These are phyloP conservation scores for Eutreptiella sp. DNA, from an alignment of 208 protist genomes.

Conservation along the genomic window DNA sequence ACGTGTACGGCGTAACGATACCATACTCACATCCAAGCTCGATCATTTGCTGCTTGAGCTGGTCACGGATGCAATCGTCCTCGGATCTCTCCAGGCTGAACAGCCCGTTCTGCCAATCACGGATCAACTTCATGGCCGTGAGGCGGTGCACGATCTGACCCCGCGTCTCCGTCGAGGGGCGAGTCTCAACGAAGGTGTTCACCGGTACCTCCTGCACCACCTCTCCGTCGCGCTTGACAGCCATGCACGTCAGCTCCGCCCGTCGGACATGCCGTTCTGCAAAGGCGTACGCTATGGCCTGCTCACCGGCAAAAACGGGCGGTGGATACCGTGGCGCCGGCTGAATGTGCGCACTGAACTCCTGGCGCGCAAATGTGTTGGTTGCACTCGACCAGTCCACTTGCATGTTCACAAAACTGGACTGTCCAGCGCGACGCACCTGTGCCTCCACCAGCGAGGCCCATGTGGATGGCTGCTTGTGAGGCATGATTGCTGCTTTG, in stretches of 20 bases:
- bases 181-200: too few species aligned
- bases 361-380: too few species aligned
- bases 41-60: conserved; percentile 19
- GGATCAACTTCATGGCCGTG: conserved; percentile 12
- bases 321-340: too few species aligned
- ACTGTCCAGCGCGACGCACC: not conserved
- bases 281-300: conserved; percentile 14
- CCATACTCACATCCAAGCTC: conserved; percentile 24
- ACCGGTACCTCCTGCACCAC: too few species aligned
- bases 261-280: not conserved
- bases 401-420: too few species aligned
- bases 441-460: not conserved
- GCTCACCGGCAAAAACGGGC: conserved; percentile 10
- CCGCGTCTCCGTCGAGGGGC: too few species aligned
- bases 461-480: not conserved
- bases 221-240: too few species aligned
- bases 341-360: too few species aligned
- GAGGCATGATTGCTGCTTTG: not conserved
- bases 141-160: conserved; percentile 22
- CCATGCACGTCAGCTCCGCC: not conserved
- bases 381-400: too few species aligned
- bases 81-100: not conserved
- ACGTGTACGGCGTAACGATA: conserved; percentile 32
- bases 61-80: conserved; percentile 5
- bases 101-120: conserved; percentile 22